phyloP scores from a whole-genome alignment of 805 yeast species.

The Candida endomychidarum region DNA sequence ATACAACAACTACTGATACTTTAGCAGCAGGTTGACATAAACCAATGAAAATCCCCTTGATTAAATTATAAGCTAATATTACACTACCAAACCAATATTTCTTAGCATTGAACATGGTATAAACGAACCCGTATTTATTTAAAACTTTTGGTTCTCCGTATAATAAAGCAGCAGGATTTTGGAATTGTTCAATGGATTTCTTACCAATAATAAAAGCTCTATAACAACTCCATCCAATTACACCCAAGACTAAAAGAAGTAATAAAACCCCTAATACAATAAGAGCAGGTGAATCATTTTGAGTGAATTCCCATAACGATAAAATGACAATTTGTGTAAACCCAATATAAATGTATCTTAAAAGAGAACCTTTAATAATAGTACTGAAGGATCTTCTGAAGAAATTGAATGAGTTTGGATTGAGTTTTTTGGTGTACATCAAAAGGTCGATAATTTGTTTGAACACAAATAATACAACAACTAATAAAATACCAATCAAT shows the following conservation, averaged over 20 bases:
- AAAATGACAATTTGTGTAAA: slow-evolving; percentile 78
- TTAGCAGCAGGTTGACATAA: slow-evolving; percentile 80
- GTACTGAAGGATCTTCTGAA: slow-evolving; percentile 56
- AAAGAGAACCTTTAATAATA: slow-evolving; percentile 73
- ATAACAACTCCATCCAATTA: slow-evolving; percentile 64
- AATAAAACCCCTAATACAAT: slow-evolving; percentile 77
- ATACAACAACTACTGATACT: slow-evolving; percentile 74
- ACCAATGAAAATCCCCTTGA: slow-evolving; percentile 72
- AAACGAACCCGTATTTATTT: slow-evolving; percentile 82
- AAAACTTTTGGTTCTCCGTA: slow-evolving; percentile 75
- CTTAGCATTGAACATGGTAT: slow-evolving; percentile 81
- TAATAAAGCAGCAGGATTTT: slow-evolving; percentile 83
- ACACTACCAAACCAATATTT: slow-evolving; percentile 83
- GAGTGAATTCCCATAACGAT: slow-evolving; percentile 84
- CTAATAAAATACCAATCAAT: slow-evolving; percentile 70
- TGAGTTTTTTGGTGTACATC: slow-evolving; percentile 49
- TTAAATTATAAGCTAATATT: slow-evolving; percentile 55
- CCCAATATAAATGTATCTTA: slow-evolving; percentile 80
- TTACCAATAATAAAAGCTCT: slow-evolving; percentile 65
- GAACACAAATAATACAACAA: slow-evolving; percentile 55
- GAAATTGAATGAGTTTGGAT: slow-evolving; percentile 45
- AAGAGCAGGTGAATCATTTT: slow-evolving; percentile 83
- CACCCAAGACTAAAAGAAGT: slow-evolving; percentile 57
- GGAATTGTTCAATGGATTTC: slow-evolving; percentile 55
- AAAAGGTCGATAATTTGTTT: slow-evolving; percentile 52